These are phyloP conservation scores for Russula virescens DNA, from an alignment of 768 basidiomycete genomes.

Conservation along the genomic window DNA sequence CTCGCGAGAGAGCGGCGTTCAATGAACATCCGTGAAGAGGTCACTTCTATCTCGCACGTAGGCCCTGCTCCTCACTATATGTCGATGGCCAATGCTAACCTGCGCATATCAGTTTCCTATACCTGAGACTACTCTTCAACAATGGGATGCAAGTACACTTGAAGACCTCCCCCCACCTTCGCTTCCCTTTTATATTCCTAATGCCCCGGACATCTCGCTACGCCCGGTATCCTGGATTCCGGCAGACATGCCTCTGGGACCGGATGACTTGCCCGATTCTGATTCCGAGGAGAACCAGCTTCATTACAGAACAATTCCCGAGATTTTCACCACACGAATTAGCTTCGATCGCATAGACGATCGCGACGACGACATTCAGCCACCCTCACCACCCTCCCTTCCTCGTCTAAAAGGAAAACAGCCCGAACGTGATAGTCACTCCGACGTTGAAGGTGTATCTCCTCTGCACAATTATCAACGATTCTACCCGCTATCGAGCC, in stretches of 20 bases:
- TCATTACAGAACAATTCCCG: background rate
- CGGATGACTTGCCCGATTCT: background rate
- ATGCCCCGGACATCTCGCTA: constrained; percentile 4
- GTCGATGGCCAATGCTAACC: background rate
- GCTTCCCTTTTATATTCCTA: constrained; percentile 6
- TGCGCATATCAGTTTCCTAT: constrained; percentile 13
- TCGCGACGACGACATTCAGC: background rate
- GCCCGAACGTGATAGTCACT: background rate
- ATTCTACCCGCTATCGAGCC: background rate
- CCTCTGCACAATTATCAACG: background rate
- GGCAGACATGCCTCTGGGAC: background rate
- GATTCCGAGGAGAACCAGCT: background rate
- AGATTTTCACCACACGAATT: background rate
- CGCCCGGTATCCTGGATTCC: constrained; percentile 13
- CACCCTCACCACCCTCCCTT: background rate
- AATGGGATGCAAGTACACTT: constrained; percentile 18
- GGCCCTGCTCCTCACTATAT: background rate
- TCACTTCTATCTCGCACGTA: background rate
- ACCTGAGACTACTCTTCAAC: constrained; percentile 12
- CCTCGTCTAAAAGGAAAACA: constrained; percentile 6
- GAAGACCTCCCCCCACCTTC: constrained; percentile 8
- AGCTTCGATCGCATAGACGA: background rate
- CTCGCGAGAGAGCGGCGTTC: constrained; percentile 1
- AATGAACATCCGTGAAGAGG: background rate
- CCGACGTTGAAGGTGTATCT: background rate